Percentiles rank a stretch among this genome's conserved stretches.
Conservation (phyloP, 768 basidiomycete genomes). For the Suillus variegatus region DNA sequence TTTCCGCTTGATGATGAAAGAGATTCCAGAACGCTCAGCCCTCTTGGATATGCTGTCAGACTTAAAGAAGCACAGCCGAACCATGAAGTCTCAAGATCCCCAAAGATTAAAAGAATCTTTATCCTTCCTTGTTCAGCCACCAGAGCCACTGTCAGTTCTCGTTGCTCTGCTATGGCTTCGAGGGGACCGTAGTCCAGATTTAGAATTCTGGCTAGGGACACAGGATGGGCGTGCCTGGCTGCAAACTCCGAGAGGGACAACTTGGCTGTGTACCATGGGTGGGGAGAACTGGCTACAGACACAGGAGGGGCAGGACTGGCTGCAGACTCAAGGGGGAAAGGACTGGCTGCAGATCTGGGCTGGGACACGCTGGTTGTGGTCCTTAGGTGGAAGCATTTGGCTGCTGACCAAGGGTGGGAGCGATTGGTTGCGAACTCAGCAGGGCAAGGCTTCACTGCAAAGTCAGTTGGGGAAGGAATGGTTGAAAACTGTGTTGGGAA, state of each 20-base stretch:
- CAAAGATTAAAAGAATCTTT: background rate
- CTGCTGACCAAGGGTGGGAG: background rate
- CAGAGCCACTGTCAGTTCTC: background rate
- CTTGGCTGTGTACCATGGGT: background rate
- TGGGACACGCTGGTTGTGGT: background rate
- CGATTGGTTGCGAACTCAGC: background rate
- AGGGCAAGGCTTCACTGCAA: background rate
- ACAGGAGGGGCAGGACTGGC: background rate
- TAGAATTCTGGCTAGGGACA: background rate
- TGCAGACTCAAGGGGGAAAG: background rate
- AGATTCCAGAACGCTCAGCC: background rate
- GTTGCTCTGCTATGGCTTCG: background rate
- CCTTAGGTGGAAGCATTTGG: background rate
- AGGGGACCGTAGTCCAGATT: background rate
- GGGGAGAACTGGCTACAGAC: background rate
- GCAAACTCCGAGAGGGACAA: background rate
- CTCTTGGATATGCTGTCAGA: background rate
- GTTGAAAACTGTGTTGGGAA: background rate
- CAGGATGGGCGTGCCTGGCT: background rate
- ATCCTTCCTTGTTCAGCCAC: background rate
- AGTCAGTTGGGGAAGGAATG: background rate
- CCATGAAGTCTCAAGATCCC: background rate
- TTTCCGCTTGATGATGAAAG: conserved; percentile 4
- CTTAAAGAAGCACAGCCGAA: background rate
- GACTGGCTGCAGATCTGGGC: background rate